Evolutionary conservation across 768 basidiomycete genomes (phyloP), one percentile per base, ranked within the genome.

Genomic region (Cystofilobasidium bisporidii): DNA sequence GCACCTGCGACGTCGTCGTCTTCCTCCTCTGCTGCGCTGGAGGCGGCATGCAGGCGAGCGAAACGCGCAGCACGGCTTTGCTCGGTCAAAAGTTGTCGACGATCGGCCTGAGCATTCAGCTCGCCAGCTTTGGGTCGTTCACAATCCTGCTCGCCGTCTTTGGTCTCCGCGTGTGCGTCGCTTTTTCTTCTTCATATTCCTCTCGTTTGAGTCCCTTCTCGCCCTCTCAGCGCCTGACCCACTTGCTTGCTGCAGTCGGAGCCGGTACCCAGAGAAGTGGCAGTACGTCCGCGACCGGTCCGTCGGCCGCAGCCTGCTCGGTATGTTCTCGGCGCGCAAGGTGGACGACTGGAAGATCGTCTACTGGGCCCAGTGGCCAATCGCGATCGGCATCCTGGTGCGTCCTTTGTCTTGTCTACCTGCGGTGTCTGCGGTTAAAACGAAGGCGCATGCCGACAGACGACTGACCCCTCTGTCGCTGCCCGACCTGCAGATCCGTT

Each of bases 361-460:
- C n/a, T 81, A 81, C 22, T 74, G 64, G 10, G 82, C 81, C 3
- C 72, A 87, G 66, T 69, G 77, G 18, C 53, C 85, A 60, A 86
- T 85, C 72, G 86, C 83, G 67, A 70, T 83, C 30, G 84, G 86
- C 14, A 84, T 88, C 69, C 73, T 87, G 66, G 86, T 87, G 66
- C 57, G 83, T 78, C 30, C 12, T 50, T 12, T 53, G 45, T 3
- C 56, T 17, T 14, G 33, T 18, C 38, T 61, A 41, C 48, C 17
- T 5, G 45, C 55, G 32, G 32, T 59, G 33, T 78, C 81, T 73
- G 80, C 81, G 15, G 48, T 11, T n/a, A n/a, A 36, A 36, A 5
- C 36, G 6, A 36, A 36, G 36, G 36, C 12, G 6, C 6, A 12
- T 36, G 36, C 36, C 12, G 36, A 36, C 12, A 12, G 12, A 12